Evolutionary conservation across 257 asterid species (phyloP).

Genomic region (Gardenia jasminoides): DNA sequence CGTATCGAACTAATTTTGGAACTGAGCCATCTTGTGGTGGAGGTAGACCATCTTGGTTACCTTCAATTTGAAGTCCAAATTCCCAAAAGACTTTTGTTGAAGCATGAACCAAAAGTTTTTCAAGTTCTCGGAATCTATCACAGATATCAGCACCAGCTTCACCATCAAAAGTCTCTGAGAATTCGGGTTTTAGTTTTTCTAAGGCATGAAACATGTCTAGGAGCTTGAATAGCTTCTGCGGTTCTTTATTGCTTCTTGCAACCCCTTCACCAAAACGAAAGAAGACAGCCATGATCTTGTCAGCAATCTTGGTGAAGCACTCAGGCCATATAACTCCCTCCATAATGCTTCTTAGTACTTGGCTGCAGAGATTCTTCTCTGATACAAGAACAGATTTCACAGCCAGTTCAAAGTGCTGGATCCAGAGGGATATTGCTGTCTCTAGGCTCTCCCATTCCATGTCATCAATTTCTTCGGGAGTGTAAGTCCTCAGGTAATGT

Average conservation of each 20-base stretch:
- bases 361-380: slow-evolving; percentile 58
- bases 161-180: slow-evolving; percentile 49
- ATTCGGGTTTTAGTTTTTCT: slow-evolving; percentile 50
- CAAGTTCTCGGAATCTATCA: slow-evolving; percentile 59
- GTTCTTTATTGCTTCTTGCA: slow-evolving; percentile 71
- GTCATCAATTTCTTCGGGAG: slow-evolving; percentile 64
- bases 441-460: slow-evolving; percentile 78
- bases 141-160: slow-evolving; percentile 63
- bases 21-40: slow-evolving; percentile 74
- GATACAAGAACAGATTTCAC: slow-evolving; percentile 51
- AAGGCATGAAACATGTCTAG: slow-evolving; percentile 70
- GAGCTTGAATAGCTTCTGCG: slow-evolving; percentile 85
- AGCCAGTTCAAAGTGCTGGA: slow-evolving; percentile 62
- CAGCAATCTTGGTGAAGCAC: slow-evolving; percentile 73
- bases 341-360: slow-evolving; percentile 50
- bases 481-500: slow-evolving; percentile 64
- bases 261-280: slow-evolving; percentile 88
- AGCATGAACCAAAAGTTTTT: slow-evolving; percentile 68
- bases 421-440: slow-evolving; percentile 72
- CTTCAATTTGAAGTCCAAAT: slow-evolving; percentile 75
- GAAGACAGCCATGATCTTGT: slow-evolving; percentile 91
- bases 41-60: slow-evolving; percentile 61
- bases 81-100: slow-evolving; percentile 66
- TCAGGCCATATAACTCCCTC: slow-evolving; percentile 61
- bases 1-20: slow-evolving; percentile 70